Base-by-base conservation (phyloP, 1,284 basidiomycete species). In the Trichosporon asahii region DNA sequence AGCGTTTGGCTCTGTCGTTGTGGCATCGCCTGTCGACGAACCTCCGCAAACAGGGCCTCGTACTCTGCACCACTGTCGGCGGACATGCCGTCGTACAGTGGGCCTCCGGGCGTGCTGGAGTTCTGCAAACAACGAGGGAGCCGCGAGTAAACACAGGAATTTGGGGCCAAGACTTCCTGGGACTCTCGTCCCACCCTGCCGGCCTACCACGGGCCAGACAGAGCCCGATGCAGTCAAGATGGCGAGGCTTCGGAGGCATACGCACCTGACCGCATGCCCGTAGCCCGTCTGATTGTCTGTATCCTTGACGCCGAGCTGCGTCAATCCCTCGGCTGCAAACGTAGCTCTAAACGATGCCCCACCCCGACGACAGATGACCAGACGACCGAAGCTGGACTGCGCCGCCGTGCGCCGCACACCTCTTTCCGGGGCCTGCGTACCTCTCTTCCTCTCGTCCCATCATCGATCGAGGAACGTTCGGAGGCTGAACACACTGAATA, bases 281-380 rank as follows among this genome's bases (percentile, higher is more conserved):
- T 44, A 14, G 18, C 44, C 44, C 9, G 23, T 18, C 21, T 25
- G 49, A 6, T 53, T 21, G 11, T 11, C 49, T 53, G 49, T 53
- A 53, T 53, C 49, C 49, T 53, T 23, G 49, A 23, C 49, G 49
- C 49, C 49, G 49, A 53, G 49, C 44, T 53, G 49, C 49, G 49
- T 53, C 49, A 53, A 25, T 53, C 15, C 27, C 57, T 61, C 57
- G 57, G 57, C 57, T 31, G 29, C 57, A 33, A 31, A 18, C 57
- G 57, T 61, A 61, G 27, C 57, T 61, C 57, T 33, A 61, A 33
- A 23, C 9, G 57, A 18, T 61, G 18, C 6, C 21, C 23, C 21
- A 21, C 7, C 49, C 49, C 49, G 18, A 53, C 49, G 23, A 53
- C 49, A 53, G 49, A 53, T 25, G 49, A 53, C 49, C 23, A 21